phyloP scores from a whole-genome alignment of 192 early-diverging fungal genomes.

The Coemansia umbellata region DNA sequence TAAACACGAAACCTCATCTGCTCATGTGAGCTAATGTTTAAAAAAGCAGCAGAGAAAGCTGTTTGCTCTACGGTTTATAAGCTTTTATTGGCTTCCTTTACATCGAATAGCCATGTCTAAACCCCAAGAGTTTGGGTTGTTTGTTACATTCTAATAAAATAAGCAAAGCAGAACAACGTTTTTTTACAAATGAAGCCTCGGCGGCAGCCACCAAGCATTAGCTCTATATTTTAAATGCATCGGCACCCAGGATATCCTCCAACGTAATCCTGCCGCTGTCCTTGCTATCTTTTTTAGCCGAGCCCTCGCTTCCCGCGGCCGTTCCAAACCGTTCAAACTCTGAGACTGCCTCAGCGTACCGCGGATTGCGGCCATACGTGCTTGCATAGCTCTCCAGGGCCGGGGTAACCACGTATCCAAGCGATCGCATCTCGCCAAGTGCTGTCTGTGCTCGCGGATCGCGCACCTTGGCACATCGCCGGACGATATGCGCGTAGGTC shows the following conservation, averaged over 20 bases:
- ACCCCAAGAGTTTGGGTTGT: too few relatives aligned
- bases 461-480: slow-evolving; percentile 54
- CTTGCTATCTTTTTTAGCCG: background rate
- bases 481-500: slow-evolving; percentile 53
- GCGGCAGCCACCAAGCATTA: too few relatives aligned
- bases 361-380: slow-evolving; percentile 22
- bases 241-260: slow-evolving; percentile 2
- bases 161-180: too few relatives aligned
- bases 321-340: background rate
- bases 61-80: too few relatives aligned
- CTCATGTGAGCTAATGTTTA: too few relatives aligned
- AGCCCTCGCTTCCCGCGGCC: background rate
- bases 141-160: too few relatives aligned
- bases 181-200: too few relatives aligned
- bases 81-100: too few relatives aligned
- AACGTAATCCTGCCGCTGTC: background rate
- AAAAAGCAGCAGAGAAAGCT: too few relatives aligned
- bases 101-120: too few relatives aligned
- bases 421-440: slow-evolving; percentile 61
- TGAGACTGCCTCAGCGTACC: too few relatives aligned
- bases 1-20: too few relatives aligned
- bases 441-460: slow-evolving; percentile 60
- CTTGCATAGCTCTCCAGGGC: slow-evolving; percentile 30
- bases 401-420: slow-evolving; percentile 51
- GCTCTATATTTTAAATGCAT: slow-evolving; percentile 1